Base-by-base conservation (phyloP, 441 rosid species). In the Populus hybrid region DNA sequence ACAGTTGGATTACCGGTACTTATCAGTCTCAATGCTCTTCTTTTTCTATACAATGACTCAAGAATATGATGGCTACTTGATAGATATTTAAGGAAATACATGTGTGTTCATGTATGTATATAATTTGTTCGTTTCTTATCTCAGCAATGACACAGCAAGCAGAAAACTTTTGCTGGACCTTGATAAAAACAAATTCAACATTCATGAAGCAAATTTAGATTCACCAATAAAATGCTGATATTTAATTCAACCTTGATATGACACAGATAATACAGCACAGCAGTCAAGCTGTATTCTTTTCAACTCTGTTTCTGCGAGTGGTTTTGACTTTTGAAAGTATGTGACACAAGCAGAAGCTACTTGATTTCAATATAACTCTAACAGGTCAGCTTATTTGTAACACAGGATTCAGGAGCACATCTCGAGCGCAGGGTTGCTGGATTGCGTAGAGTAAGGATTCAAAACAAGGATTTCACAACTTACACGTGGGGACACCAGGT, bases 401-500 rank as follows among this genome's bases (percentile, higher is more conserved):
- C 40, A 35, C 79, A 93, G 94, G 83, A 91, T 78, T 82, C 94
- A 38, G 96, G 97, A 77, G 89, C 94, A 74, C 82, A 79, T 85
- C 91, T 93, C 12, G 94, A 91, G 84, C 86, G 74, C 20, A 87
- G 65, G 81, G 84, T 81, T 65, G 82, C 84, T 50, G 97, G 96
- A 79, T 64, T 89, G 66, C 83, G 61, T 29, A 84, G 76, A n/a
- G 88, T 88, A 35, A 82, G 42, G 31, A 73, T 93, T 76, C 85
- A 84, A 72, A 50, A 81, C 82, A 85, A 74, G 69, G 80, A 83
- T 77, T 82, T 86, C 75, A 74, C 85, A 8, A 83, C 81, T 35
- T 77, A 84, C 40, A 14, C 45, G 35, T 93, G 94, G 97, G 97
- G 94, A 73, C 88, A 90, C 82, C 90, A 89, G 97, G 97, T 93